Percentiles rank a stretch among this genome's conserved stretches.
Conservation (phyloP, 1,284 basidiomycete species). For the Rhodotorula sp. region DNA sequence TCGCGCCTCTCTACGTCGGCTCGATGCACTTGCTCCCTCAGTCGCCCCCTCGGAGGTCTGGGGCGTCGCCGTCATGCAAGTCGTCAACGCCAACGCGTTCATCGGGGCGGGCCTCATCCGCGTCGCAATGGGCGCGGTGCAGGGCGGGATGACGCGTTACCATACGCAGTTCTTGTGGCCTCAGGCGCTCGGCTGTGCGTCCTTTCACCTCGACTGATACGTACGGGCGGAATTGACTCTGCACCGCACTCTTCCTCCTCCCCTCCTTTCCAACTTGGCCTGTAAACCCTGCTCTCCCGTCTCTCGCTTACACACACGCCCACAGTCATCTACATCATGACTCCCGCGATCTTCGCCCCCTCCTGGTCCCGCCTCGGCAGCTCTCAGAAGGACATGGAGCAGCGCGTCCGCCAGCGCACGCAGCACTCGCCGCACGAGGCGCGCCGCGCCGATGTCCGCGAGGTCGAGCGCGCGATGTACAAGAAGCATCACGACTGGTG, state of each 20-base stretch:
- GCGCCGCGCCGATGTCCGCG: not conserved
- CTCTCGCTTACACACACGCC: too few relatives aligned
- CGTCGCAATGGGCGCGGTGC: not conserved
- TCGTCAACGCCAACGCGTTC: constrained; percentile 12
- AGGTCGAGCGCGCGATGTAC: not conserved
- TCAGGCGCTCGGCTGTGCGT: constrained; percentile 15
- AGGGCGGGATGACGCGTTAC: constrained; percentile 9
- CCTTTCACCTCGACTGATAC: not conserved
- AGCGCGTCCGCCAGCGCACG: too few relatives aligned
- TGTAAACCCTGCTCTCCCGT: not conserved
- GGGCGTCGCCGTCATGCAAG: constrained; percentile 20
- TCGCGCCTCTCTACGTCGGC: too few relatives aligned
- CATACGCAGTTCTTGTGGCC: constrained; percentile 20
- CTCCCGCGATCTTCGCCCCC: constrained; percentile 1
- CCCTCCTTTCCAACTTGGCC: not conserved
- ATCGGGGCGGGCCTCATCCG: not conserved
- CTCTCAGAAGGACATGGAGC: not conserved
- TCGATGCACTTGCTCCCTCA: not conserved
- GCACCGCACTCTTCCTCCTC: not conserved
- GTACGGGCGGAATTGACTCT: too few relatives aligned
- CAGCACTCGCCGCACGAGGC: not conserved
- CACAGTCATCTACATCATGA: constrained; percentile 9
- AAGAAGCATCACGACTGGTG: not conserved
- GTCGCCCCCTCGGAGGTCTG: constrained; percentile 9
- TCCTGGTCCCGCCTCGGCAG: constrained; percentile 1